A percentile compares a stretch with the other conserved stretches of the same genome.
Evolutionary conservation across 257 asterid genomes (phyloP).

Genomic region (Solanum lycopersicoides): DNA sequence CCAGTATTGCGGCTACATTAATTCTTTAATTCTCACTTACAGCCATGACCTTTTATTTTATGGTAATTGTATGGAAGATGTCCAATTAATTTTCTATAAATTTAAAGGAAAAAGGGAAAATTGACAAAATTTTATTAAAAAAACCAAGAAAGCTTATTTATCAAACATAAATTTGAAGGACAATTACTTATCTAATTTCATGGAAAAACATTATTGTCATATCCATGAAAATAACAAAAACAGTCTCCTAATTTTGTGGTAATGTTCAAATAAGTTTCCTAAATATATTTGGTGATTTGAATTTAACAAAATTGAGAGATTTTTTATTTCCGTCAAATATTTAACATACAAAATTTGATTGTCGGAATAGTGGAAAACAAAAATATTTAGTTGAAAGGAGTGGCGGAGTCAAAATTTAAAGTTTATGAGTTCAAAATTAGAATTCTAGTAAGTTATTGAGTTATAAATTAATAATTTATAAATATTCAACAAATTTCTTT

Average conservation of each 20-base stretch:
- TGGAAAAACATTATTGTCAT: not conserved
- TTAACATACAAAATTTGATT: not conserved
- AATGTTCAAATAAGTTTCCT: not conserved
- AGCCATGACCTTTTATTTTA: not conserved
- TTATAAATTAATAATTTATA: not conserved
- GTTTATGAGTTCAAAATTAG: not conserved
- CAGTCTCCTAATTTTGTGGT: not conserved
- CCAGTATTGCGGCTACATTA: not conserved
- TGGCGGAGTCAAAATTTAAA: not conserved
- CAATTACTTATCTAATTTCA: no score
- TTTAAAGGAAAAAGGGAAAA: not conserved
- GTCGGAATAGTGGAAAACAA: not conserved
- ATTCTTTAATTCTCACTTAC: not conserved
- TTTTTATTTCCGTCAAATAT: not conserved
- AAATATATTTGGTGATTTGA: not conserved
- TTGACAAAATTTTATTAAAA: no score
- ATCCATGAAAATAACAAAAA: not conserved
- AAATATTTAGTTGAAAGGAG: no score
- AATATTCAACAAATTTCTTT: not conserved
- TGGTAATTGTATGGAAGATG: not conserved
- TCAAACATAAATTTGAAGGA: not conserved
- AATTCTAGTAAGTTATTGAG: not conserved
- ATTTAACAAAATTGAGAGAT: not conserved
- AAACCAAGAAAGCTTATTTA: not conserved
- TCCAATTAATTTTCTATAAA: no score